Evolutionary conservation across 495 filamentous ascomycete genomes (phyloP).

Genomic region (Mycothermus thermophilus): DNA sequence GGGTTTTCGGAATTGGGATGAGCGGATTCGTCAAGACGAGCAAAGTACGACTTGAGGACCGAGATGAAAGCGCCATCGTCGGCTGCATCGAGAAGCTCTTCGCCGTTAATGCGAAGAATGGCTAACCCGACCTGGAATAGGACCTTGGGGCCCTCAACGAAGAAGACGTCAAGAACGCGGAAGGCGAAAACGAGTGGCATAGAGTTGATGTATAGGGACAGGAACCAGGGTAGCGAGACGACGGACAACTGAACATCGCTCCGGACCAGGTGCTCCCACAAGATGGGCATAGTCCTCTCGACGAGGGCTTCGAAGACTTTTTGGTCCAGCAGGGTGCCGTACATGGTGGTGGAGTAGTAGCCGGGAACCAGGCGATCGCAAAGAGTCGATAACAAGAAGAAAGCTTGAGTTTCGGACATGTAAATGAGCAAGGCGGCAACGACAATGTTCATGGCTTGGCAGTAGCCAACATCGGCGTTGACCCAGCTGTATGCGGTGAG

Average conservation of each 20-base stretch:
- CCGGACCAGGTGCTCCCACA: constrained; percentile 93
- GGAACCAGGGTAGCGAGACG: constrained; percentile 93
- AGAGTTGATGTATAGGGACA: constrained; percentile 96
- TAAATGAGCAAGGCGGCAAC: constrained; percentile 94
- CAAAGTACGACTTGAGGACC: constrained; percentile 88
- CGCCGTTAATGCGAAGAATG: constrained; percentile 93
- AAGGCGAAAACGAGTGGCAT: constrained; percentile 98
- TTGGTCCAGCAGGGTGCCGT: constrained; percentile 91
- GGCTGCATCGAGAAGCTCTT: constrained; percentile 87
- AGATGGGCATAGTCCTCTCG: constrained; percentile 94
- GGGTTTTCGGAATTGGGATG: constrained; percentile 90
- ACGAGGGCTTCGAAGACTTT: constrained; percentile 93
- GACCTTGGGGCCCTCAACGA: constrained; percentile 93
- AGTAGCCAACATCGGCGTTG: constrained; percentile 90
- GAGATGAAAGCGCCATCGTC: constrained; percentile 97
- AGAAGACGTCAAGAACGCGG: constrained; percentile 92
- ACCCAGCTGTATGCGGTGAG: constrained; percentile 95
- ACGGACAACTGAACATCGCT: constrained; percentile 97
- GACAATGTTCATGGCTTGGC: constrained; percentile 99
- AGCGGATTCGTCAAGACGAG: constrained; percentile 82
- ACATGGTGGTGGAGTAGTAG: constrained; percentile 98
- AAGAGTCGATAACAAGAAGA: constrained; percentile 81
- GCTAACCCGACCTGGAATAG: constrained; percentile 92
- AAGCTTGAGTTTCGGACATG: constrained; percentile 93
- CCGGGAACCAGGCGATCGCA: constrained; percentile 89